These are phyloP conservation scores for Cladobotryum mycophilum DNA, from an alignment of 2,329 filamentous ascomycete genomes.

Conservation along the genomic window DNA sequence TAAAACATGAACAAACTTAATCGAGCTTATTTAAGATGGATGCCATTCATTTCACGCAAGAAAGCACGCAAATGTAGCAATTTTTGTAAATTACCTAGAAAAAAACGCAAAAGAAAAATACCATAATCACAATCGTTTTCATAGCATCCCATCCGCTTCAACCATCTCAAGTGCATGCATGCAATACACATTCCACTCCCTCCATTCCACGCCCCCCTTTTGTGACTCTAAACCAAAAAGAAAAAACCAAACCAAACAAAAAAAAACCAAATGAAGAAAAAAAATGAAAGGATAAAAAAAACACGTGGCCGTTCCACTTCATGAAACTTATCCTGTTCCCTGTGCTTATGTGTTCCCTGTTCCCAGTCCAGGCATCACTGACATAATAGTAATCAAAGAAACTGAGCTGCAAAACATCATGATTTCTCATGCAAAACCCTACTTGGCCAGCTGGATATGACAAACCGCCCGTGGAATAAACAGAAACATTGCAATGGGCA, in stretches of 20 bases:
- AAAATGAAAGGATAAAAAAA: no score
- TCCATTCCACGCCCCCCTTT: background rate
- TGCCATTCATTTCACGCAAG: no score
- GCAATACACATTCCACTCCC: background rate
- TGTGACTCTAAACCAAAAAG: background rate
- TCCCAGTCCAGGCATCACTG: background rate
- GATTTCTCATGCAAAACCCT: no score
- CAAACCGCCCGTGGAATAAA: background rate
- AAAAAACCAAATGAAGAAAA: background rate
- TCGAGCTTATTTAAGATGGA: background rate
- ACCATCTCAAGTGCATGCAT: background rate
- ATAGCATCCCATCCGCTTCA: background rate
- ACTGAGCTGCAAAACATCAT: conserved; percentile 1
- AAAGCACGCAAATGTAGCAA: no score
- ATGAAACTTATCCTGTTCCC: background rate
- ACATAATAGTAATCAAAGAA: background rate
- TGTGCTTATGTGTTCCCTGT: background rate
- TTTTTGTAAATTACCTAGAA: background rate
- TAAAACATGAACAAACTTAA: background rate
- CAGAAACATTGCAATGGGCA: background rate
- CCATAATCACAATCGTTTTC: conserved; percentile 6
- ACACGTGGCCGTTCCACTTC: background rate
- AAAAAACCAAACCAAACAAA: background rate
- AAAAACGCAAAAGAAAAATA: background rate
- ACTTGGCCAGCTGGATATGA: no score